Evolutionary conservation across 768 basidiomycete genomes (phyloP).

Genomic region (Flagelloscypha sp.): DNA sequence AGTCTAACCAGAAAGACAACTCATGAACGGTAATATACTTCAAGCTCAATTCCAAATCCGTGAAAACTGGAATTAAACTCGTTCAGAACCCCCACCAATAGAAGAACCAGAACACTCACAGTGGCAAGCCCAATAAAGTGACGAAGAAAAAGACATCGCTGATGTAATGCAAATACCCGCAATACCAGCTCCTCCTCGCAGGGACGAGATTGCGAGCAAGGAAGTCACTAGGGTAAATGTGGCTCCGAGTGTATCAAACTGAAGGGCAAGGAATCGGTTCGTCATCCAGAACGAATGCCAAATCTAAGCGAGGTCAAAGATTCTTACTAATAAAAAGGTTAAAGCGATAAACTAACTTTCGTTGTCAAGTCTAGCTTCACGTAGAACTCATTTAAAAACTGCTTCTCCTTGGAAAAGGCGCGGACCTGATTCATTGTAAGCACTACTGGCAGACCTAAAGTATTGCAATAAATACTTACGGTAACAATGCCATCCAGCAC

Average conservation of each 20-base stretch:
- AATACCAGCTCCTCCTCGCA: constrained; percentile 27
- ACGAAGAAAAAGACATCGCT: constrained; percentile 42
- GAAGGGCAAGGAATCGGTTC: constrained; percentile 42
- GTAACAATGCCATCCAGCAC: constrained; percentile 47
- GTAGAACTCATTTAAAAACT: constrained; percentile 39
- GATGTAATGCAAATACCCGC: constrained; percentile 41
- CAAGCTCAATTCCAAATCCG: constrained; percentile 37
- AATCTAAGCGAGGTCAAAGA: constrained; percentile 20
- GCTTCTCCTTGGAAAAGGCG: constrained; percentile 42
- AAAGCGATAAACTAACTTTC: constrained; percentile 19
- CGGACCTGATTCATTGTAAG: constrained; percentile 53
- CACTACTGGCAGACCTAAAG: no score
- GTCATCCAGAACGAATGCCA: constrained; percentile 45
- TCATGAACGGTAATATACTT: constrained; percentile 22
- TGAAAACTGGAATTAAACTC: no score
- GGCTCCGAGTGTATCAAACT: constrained; percentile 45
- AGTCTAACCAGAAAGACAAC: neutral
- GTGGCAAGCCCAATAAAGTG: constrained; percentile 35
- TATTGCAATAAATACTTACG: no score
- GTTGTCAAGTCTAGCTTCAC: constrained; percentile 38
- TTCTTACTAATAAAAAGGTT: neutral
- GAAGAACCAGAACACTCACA: no score
- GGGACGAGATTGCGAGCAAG: constrained; percentile 38
- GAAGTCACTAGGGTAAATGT: constrained; percentile 39
- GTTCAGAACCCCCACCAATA: no score